Evolutionary conservation across 768 basidiomycete genomes (phyloP).

Genomic region (Peribolospora kevripleyi): DNA sequence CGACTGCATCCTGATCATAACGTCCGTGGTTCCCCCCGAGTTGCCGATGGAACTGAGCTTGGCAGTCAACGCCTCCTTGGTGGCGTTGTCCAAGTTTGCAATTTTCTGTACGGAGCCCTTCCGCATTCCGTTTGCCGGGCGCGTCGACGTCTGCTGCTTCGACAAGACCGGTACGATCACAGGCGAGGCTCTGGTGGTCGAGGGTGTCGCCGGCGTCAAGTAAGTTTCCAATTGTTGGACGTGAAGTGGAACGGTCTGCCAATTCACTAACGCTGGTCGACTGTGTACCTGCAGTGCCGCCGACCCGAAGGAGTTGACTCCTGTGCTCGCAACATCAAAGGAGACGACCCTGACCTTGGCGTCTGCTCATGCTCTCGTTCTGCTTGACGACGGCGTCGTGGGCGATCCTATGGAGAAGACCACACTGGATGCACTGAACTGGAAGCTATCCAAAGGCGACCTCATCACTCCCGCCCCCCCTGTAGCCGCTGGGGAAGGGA

Average conservation of each 20-base stretch:
- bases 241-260: background rate
- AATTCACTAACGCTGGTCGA: background rate
- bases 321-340: slow-evolving; percentile 47
- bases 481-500: slow-evolving; percentile 34
- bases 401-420: slow-evolving; percentile 99
- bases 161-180: slow-evolving; percentile 99
- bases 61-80: slow-evolving; percentile 83
- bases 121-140: slow-evolving; percentile 82
- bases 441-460: slow-evolving; percentile 43
- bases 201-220: slow-evolving; percentile 81
- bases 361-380: slow-evolving; percentile 79
- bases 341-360: slow-evolving; percentile 74
- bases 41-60: slow-evolving; percentile 91
- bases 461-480: background rate
- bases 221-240: slow-evolving; percentile 24
- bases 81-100: slow-evolving; percentile 78
- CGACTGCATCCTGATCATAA: slow-evolving; percentile 88
- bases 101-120: slow-evolving; percentile 99
- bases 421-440: slow-evolving; percentile 69
- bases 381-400: slow-evolving; percentile 75
- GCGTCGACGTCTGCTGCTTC: slow-evolving; percentile 95
- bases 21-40: slow-evolving; percentile 92
- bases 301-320: slow-evolving; percentile 41
- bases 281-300: slow-evolving; percentile 23
- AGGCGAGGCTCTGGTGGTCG: slow-evolving; percentile 76